Conservation (phyloP, 1,139 yeast species). For the Meyerozyma sp. region DNA sequence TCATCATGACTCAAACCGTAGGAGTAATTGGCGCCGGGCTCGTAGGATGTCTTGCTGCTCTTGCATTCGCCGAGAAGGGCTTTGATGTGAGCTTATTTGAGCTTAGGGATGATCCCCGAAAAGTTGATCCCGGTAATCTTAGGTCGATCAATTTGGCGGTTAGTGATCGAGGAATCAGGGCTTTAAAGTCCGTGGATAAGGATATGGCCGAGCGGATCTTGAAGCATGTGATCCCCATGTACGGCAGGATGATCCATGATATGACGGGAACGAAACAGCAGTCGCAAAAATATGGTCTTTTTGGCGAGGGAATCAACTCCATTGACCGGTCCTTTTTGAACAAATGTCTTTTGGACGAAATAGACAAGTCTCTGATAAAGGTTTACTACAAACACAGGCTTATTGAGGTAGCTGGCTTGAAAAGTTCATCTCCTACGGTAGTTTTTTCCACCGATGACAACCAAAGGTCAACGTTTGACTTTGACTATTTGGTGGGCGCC, state of each 20-base stretch:
- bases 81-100: slow-evolving; percentile 70
- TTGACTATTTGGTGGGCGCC: slow-evolving; percentile 70
- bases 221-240: slow-evolving; percentile 70
- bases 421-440: slow-evolving; percentile 19
- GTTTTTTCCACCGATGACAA: slow-evolving; percentile 13
- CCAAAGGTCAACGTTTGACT: slow-evolving; percentile 18
- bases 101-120: slow-evolving; percentile 37
- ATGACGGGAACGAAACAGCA: slow-evolving; percentile 52
- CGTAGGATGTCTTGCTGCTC: slow-evolving; percentile 83
- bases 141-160: slow-evolving; percentile 85
- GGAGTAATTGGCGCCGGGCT: slow-evolving; percentile 80
- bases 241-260: slow-evolving; percentile 87
- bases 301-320: slow-evolving; percentile 81
- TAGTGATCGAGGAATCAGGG: slow-evolving; percentile 73
- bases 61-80: slow-evolving; percentile 73
- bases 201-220: slow-evolving; percentile 53
- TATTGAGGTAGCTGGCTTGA: slow-evolving; percentile 25
- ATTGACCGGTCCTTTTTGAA: slow-evolving; percentile 74
- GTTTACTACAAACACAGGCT: slow-evolving; percentile 58
- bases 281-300: slow-evolving; percentile 74
- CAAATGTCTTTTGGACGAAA: slow-evolving; percentile 57
- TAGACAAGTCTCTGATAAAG: slow-evolving; percentile 40
- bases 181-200: slow-evolving; percentile 58
- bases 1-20: slow-evolving; percentile 18
- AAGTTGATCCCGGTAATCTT: slow-evolving; percentile 25